A percentile compares a stretch with the other conserved stretches of the same genome.
Evolutionary conservation across 306 rosid species (phyloP).

Genomic region (Inga oerstediana): DNA sequence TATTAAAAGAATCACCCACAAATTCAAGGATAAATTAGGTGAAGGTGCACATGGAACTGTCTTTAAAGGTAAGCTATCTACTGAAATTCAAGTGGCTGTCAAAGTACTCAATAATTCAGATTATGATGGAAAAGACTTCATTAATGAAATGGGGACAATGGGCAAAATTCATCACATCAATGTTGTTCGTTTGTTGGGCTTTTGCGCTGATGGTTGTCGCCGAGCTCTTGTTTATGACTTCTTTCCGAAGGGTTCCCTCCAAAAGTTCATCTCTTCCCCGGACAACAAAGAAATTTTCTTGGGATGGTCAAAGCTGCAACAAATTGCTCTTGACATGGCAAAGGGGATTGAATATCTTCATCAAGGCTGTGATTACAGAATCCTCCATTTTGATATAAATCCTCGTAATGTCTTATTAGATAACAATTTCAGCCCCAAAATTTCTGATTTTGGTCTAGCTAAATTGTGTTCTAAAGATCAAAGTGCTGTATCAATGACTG

Average conservation of each 20-base stretch:
- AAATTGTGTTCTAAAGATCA: neutral
- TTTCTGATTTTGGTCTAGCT: neutral
- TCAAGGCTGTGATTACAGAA: neutral
- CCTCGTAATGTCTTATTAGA: neutral
- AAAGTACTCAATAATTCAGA: slow-evolving; percentile 32
- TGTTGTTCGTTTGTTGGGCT: neutral
- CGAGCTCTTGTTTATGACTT: slow-evolving; percentile 24
- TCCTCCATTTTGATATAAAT: neutral
- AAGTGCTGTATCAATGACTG: neutral
- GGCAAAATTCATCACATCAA: neutral
- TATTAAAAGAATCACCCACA: slow-evolving; percentile 42
- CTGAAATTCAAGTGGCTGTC: slow-evolving; percentile 32
- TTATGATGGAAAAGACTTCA: slow-evolving; percentile 44
- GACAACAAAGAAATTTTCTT: neutral
- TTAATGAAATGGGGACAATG: slow-evolving; percentile 18
- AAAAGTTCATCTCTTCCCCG: neutral
- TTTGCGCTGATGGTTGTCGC: slow-evolving; percentile 34
- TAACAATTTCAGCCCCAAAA: neutral
- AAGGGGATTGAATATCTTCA: slow-evolving; percentile 1
- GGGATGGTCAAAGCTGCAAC: neutral
- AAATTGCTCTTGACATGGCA: neutral
- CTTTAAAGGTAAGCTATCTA: slow-evolving; percentile 34
- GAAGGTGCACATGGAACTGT: slow-evolving; percentile 41
- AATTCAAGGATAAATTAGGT: slow-evolving; percentile 38
- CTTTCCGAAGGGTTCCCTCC: neutral